Percentiles rank a stretch among this genome's conserved stretches.
Conservation (phyloP, 495 filamentous ascomycete species). For the Extremus antarcticus region DNA sequence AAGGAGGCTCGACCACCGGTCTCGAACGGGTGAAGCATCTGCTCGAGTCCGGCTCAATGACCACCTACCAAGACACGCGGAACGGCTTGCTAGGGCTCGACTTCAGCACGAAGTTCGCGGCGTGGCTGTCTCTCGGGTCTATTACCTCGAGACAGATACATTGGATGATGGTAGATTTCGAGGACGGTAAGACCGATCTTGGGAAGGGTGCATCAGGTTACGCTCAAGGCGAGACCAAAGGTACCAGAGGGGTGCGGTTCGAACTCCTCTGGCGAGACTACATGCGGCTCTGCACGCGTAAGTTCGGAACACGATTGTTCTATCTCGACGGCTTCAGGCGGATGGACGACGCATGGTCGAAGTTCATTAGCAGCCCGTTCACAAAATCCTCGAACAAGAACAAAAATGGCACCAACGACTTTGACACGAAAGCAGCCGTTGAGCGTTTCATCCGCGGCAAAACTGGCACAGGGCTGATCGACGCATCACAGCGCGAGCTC, state of each 20-base stretch:
- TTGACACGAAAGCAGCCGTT: conserved; percentile 25
- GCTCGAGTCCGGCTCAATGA: conserved; percentile 44
- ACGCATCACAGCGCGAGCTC: conserved; percentile 58
- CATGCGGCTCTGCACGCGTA: conserved; percentile 56
- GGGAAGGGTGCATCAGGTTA: conserved; percentile 37
- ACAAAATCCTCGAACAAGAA: conserved; percentile 21
- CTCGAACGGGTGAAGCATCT: conserved; percentile 46
- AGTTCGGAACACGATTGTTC: conserved; percentile 52
- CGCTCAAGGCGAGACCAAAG: conserved; percentile 55
- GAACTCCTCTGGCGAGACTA: conserved; percentile 69
- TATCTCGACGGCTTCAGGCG: conserved; percentile 46
- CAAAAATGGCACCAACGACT: conserved; percentile 22
- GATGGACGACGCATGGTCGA: conserved; percentile 24
- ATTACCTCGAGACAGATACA: conserved; percentile 59
- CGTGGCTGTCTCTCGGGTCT: conserved; percentile 55
- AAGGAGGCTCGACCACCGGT: conserved; percentile 50
- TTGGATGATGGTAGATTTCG: conserved; percentile 47
- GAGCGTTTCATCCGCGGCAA: conserved; percentile 47
- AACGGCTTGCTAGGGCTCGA: conserved; percentile 57
- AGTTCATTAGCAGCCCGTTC: conserved; percentile 15
- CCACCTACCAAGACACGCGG: conserved; percentile 52
- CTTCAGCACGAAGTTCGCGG: conserved; percentile 60
- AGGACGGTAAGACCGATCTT: conserved; percentile 38
- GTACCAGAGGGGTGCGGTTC: conserved; percentile 55
- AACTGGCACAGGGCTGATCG: conserved; percentile 60